Base-by-base conservation (phyloP, 2,329 filamentous ascomycete genomes). In the Purpureocillium takamizusanense region DNA sequence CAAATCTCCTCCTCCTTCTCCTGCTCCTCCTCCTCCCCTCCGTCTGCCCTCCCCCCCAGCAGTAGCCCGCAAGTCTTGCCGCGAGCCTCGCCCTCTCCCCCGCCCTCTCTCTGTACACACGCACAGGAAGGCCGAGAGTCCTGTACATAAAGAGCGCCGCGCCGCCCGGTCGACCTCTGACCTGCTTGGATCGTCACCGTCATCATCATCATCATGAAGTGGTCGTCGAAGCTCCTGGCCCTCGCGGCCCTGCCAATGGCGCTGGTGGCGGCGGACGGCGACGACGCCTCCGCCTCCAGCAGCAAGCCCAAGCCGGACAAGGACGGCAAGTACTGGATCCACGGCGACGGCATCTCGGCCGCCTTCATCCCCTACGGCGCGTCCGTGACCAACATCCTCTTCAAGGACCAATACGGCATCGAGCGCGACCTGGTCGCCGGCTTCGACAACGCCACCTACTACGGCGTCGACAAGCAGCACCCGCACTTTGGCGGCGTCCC, bases 351-450 rank as follows among this genome's bases (percentile, higher is more conserved):
- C 41, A 81, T 88, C 49, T 66, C 76, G 37, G 82, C 78, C 8
- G 65, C 70, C 34, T 88, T 88, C 59, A 79, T 88, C 33, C 70
- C 81, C 1, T 88, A 88, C 51, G 84, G 83, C 44, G 84, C 83
- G 7, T 78, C 78, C 42, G 73, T 89, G 51, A 73, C 81, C 41
- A 82, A 87, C 53, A 66, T 89, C 37, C 69, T 84, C 56, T 69
- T 89, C 56, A 71, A 75, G 29, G 83, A 87, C 57, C 74, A 76
- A 49, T 69, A 81, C 47, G 83, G 82, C 33, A 63, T 82, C 32
- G 69, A 76, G 53, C 74, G 83, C 42, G 84, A 89, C 53, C 66
- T 89, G 36, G 77, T 89, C 1, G 71, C 74, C 34, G 84, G 84
- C 35, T 88, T 79, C 51, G 84, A 89, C 63, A 87, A 87, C 53